Conservation (phyloP, 148 eudicot genomes). For the Fagopyrum esculentum region DNA sequence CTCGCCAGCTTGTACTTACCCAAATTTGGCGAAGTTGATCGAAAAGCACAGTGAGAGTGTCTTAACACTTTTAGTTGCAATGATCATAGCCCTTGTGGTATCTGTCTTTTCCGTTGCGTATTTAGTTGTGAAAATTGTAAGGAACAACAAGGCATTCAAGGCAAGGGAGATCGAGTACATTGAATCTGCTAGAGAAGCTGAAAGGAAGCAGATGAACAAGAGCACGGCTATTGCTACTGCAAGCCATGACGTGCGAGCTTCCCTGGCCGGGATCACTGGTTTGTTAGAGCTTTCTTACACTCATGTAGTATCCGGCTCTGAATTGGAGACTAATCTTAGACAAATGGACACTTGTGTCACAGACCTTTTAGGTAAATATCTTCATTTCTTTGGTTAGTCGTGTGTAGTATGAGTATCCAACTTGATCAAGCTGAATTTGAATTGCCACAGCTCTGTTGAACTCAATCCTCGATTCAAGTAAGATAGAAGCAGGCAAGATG, state of each 20-base stretch:
- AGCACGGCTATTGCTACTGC: constrained; percentile 55
- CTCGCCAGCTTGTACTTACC: constrained; percentile 31
- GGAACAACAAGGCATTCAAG: constrained; percentile 33
- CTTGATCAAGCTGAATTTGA: neutral
- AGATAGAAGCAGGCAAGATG: constrained; percentile 82
- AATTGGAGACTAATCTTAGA: constrained; percentile 35
- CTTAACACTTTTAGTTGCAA: constrained; percentile 20
- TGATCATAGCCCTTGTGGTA: constrained; percentile 19
- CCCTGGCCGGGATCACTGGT: constrained; percentile 53
- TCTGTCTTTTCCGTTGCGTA: constrained; percentile 19
- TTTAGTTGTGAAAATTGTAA: constrained; percentile 21
- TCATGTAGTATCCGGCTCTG: constrained; percentile 35
- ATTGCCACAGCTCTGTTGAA: constrained; percentile 46
- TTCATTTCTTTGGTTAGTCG: too few species aligned
- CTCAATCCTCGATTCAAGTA: constrained; percentile 61
- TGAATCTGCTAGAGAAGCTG: constrained; percentile 64
- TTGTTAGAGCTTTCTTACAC: constrained; percentile 26
- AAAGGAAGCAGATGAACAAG: constrained; percentile 53
- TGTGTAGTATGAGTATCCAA: neutral
- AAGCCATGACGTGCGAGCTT: constrained; percentile 71
- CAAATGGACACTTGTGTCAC: constrained; percentile 38
- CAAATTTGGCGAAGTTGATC: constrained; percentile 16
- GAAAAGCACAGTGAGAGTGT: constrained; percentile 22
- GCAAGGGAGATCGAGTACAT: constrained; percentile 41
- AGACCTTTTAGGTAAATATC: constrained; percentile 54